A percentile compares a stretch with the other conserved stretches of the same genome.
Evolutionary conservation across 139 green algal species (phyloP).

Genomic region (Chlorella sp.): DNA sequence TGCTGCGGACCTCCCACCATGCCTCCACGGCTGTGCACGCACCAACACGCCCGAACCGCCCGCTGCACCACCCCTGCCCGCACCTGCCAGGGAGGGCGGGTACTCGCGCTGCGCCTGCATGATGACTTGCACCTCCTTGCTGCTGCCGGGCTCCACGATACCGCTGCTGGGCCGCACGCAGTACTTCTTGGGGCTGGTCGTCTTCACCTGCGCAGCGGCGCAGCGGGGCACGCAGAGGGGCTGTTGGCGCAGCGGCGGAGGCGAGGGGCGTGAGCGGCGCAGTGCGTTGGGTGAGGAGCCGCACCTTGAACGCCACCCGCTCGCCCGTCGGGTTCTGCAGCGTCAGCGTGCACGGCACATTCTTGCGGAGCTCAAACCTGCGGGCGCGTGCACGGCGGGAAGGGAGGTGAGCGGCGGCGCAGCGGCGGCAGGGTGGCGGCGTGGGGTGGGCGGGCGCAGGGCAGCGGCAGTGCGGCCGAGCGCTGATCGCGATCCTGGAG

Average conservation of each 20-base stretch:
- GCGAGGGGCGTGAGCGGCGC: no score
- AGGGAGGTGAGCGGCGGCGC: no score
- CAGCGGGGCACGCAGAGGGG: no score
- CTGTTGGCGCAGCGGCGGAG: no score
- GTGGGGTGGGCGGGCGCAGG: no score
- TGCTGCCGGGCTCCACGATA: constrained; percentile 59
- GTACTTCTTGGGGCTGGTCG: constrained; percentile 89
- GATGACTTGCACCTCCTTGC: constrained; percentile 71
- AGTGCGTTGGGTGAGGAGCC: no score
- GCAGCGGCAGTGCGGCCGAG: background rate
- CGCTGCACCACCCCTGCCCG: background rate
- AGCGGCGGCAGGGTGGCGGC: no score
- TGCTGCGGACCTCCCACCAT: no score
- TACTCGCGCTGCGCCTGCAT: constrained; percentile 66
- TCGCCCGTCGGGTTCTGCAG: constrained; percentile 67
- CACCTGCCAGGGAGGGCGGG: constrained; percentile 50
- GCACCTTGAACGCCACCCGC: constrained; percentile 81
- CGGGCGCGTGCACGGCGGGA: no score
- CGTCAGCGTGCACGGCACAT: constrained; percentile 74
- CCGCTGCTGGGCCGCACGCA: constrained; percentile 83
- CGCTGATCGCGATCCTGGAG: no score
- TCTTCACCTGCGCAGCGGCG: constrained; percentile 60
- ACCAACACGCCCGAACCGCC: no score
- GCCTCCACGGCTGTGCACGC: no score
- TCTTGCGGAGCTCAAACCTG: constrained; percentile 82